Evolutionary conservation across 2,329 filamentous ascomycete genomes (phyloP), one percentile per base, ranked within the genome.

Genomic region (Colletotrichum incanum): DNA sequence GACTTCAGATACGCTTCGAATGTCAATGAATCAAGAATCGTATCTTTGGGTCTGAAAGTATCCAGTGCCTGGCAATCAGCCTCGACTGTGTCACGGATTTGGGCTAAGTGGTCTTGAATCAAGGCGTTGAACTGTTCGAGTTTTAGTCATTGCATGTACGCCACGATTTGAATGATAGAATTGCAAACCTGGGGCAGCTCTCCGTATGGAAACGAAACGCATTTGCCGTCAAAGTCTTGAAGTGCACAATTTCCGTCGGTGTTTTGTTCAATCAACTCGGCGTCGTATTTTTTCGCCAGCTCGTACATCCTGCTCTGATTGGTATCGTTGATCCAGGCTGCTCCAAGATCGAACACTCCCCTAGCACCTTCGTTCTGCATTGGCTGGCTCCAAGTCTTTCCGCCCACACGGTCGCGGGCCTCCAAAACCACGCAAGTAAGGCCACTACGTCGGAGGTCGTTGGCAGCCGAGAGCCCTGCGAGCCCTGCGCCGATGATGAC

Each of bases 281-380:
- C 75, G 0, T 82, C 81, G 61, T 84, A 86, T 49, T 78, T 74
- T 58, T 81, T 74, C 0, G 82, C 82, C 9, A 88, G 76, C 0
- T 76, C 79, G 73, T 78, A 85, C 60, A 90, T 84, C 4, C 79
- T 79, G 34, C 75, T 79, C 73, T 91, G 88, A 62, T 84, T 88
- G 1, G 80, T 84, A 64, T 90, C 86, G 73, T 91, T 91, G 74
- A 91, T 86, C 89, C 89, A 91, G 0, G 87, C 88, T 0, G 88
- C 89, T 3, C 89, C 89, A 0, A 90, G 76, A 28, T 91, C 89
- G 8, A 85, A 81, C 0, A 79, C 71, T 0, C 84, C 85, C 2
- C 34, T 41, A 37, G 26, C 45, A 16, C 45, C 39, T 1, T 76
- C 82, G 43, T 78, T 71, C 1, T 79, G 74, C 11, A 80, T 73